Evolutionary conservation across 1,139 yeast species (phyloP), one percentile per base, ranked within the genome.

Genomic region (Suhomyces taliae): DNA sequence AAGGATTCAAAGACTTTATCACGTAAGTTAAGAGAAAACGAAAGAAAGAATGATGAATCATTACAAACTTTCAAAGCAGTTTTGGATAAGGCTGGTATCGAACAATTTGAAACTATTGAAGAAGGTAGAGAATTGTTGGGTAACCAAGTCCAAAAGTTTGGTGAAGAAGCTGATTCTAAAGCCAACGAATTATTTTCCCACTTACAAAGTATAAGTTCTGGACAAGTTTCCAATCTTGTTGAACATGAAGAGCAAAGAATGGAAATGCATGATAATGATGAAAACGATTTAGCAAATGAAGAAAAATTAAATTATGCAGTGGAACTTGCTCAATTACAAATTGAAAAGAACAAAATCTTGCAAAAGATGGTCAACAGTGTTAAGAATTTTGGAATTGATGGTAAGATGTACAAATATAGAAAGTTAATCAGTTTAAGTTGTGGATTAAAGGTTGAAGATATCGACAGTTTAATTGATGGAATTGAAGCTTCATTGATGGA

Each of bases 391-490:
- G 79, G 78, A 4, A 65, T 74, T 46, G 76, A 72, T 55, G 59
- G 61, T 15, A 88, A 87, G 64, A 83, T 90, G 81, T 81, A 83
- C 62, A 87, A 89, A 60, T 91, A 90, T 69, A 78, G 96, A 55
- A 82, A 83, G 59, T 74, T 93, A 53, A 84, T 93, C 40, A 84
- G 96, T 44, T 78, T 85, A 51, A 86, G 95, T 49, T 90, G 97
- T 57, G 95, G 90, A 4, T 77, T 90, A 50, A 81, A 82, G 47
- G 76, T 84, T 32, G 95, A 88, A 50, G 93, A 87, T 53, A 85
- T 91, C 50, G 96, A 90, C 59, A 81, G 85, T 40, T 65, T 74
- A 40, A 69, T 74, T 26, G 78, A 74, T 47, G 79, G 78, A 3
- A 74, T 74, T 38, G 78, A 72, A 52, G 77, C 70, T 47, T 71